These are phyloP conservation scores for Suillus brevipes DNA, from an alignment of 768 basidiomycete species.

Conservation along the genomic window DNA sequence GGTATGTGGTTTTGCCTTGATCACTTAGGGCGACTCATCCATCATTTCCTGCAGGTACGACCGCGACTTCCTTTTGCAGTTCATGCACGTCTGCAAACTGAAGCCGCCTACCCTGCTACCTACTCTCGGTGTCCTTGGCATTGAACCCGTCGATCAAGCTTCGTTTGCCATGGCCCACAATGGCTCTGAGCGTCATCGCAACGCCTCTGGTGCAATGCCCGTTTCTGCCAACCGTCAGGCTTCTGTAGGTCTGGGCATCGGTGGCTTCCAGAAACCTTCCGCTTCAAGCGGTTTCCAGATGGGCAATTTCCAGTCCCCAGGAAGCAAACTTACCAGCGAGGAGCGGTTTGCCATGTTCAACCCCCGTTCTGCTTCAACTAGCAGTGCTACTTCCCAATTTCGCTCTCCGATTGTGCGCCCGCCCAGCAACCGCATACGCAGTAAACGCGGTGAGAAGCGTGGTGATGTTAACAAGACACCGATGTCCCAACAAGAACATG, in stretches of 20 bases:
- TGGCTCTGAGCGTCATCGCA: constrained; percentile 62
- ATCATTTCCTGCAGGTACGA: constrained; percentile 66
- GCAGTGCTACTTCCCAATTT: constrained; percentile 47
- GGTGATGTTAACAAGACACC: constrained; percentile 50
- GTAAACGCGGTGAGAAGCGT: constrained; percentile 81
- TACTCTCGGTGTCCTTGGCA: constrained; percentile 85
- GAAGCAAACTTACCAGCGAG: constrained; percentile 63
- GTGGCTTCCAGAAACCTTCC: constrained; percentile 34
- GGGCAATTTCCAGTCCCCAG: constrained; percentile 63
- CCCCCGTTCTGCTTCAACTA: constrained; percentile 55
- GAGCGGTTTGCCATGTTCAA: constrained; percentile 52
- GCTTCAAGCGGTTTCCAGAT: constrained; percentile 43
- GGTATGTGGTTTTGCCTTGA: constrained; percentile 39
- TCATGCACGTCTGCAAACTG: constrained; percentile 92
- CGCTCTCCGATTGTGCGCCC: constrained; percentile 65
- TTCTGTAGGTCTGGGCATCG: constrained; percentile 49
- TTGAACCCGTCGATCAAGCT: constrained; percentile 71
- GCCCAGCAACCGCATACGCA: constrained; percentile 66
- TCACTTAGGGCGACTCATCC: neutral
- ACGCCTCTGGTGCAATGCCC: constrained; percentile 43
- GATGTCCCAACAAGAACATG: constrained; percentile 38
- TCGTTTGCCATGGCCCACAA: constrained; percentile 54
- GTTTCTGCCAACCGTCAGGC: constrained; percentile 45
- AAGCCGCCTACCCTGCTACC: constrained; percentile 91
- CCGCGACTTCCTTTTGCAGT: constrained; percentile 97